Base-by-base conservation (phyloP, 2,329 filamentous ascomycete species). In the Hypoxylon sp. region DNA sequence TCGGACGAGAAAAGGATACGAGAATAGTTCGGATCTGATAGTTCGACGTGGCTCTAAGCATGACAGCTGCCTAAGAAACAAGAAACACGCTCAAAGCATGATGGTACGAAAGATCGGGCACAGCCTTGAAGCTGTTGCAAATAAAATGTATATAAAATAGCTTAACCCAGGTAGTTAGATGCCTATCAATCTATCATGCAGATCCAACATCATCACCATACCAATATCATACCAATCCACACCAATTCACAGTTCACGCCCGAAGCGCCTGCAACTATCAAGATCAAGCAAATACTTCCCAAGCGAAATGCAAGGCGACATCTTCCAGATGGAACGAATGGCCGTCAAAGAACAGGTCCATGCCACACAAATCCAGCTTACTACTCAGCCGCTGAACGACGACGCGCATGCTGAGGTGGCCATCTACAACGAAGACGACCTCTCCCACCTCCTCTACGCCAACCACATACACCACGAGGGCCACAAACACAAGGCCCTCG, bases 351-450 rank as follows among this genome's bases (percentile, higher is more conserved):
- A n/a, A n/a, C 62, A 58, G 51, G 62, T 34, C 30, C 37, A 51
- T 6, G 59, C 56, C 24, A 34, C 58, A 50, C 61, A 32, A 39
- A 41, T 61, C 51, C 58, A 61, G 57, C 41, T 56, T 47, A 60
- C 28, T 48, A 41, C 49, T 48, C 39, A 59, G 34, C 43, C 39
- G 10, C 28, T 48, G 13, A 56, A 62, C 28, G 58, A 48, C 41
- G 34, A 48, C 24, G 22, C 41, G 37, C 43, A 50, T 13, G 56
- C 67, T 6, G 55, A 67, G 30, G 68, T 71, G 48, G 66, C 70
- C 49, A 73, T 75, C 63, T 74, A 73, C 51, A 75, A 75, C 64
- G 73, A 75, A 44, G 72, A 75, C 62, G 73, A 75, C 65, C 65
- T 75, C 20, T 73, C 72, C 7, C 70, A 74, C 28, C 60, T 73